phyloP scores from a whole-genome alignment of 345 rosid genomes.

The Melaleuca alternifolia region DNA sequence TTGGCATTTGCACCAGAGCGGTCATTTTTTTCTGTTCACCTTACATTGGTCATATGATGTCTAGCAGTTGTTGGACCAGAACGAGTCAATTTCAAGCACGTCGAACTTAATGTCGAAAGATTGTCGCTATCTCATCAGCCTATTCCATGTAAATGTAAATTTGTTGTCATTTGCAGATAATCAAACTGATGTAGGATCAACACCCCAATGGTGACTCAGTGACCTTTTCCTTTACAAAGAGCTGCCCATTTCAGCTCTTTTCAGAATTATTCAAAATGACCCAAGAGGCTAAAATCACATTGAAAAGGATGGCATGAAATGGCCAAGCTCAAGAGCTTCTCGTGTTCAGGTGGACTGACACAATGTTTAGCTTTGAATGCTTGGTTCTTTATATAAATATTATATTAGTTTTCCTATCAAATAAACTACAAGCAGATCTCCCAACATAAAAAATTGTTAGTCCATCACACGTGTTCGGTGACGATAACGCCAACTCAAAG shows the following conservation, averaged over 20 bases:
- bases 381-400: not conserved
- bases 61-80: not conserved
- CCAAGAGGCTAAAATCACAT: not conserved
- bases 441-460: not conserved
- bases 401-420: not conserved
- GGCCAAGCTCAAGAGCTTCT: not conserved
- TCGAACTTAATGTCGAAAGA: not conserved
- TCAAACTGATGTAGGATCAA: not conserved
- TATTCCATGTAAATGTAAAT: not conserved
- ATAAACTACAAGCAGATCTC: not conserved
- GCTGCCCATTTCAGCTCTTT: not conserved
- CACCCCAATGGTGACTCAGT: not conserved
- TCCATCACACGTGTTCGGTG: not conserved
- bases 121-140: not conserved
- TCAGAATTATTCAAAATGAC: not conserved
- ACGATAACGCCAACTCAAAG: not conserved
- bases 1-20: not conserved
- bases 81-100: not conserved
- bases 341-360: not conserved
- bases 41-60: not conserved
- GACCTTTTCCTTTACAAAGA: not conserved
- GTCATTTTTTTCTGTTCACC: not conserved
- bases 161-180: not conserved
- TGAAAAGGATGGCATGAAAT: not conserved
- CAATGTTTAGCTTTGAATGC: not conserved